Conservation (phyloP, 345 rosid species). For the Citrus cavaleriei region DNA sequence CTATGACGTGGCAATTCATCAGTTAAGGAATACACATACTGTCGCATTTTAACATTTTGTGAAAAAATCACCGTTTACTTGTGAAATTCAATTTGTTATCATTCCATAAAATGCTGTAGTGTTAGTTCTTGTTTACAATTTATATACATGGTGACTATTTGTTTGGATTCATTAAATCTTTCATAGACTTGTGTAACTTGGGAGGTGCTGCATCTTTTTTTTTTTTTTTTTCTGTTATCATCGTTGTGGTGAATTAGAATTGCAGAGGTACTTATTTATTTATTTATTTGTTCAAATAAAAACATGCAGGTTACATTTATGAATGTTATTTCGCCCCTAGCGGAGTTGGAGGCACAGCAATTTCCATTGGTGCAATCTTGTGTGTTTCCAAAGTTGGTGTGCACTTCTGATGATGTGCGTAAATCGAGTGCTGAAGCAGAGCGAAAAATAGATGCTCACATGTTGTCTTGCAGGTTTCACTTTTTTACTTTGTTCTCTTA, state of each 20-base stretch:
- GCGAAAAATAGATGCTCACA: constrained; percentile 61
- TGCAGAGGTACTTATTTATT: not conserved
- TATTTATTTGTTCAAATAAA: not conserved
- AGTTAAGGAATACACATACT: not conserved
- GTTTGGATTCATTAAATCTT: not conserved
- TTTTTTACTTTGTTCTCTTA: not conserved
- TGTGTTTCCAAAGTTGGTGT: constrained; percentile 67
- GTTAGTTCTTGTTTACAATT: not conserved
- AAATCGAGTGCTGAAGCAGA: constrained; percentile 86
- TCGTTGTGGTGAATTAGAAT: not conserved
- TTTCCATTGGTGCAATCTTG: constrained; percentile 75
- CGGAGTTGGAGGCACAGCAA: constrained; percentile 73
- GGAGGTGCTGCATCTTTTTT: not conserved
- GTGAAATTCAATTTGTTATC: not conserved
- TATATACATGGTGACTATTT: not conserved
- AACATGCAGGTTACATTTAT: constrained; percentile 64
- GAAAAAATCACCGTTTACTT: not conserved
- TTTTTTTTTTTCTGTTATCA: not conserved
- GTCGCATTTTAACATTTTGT: not conserved
- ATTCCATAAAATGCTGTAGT: not conserved
- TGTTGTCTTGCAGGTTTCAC: constrained; percentile 63
- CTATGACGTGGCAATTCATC: not conserved
- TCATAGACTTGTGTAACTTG: not conserved
- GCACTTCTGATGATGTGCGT: constrained; percentile 50
- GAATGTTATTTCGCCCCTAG: constrained; percentile 66